Evolutionary conservation across 1,139 yeast species (phyloP).

Genomic region (Debaryomyces subglobosus): DNA sequence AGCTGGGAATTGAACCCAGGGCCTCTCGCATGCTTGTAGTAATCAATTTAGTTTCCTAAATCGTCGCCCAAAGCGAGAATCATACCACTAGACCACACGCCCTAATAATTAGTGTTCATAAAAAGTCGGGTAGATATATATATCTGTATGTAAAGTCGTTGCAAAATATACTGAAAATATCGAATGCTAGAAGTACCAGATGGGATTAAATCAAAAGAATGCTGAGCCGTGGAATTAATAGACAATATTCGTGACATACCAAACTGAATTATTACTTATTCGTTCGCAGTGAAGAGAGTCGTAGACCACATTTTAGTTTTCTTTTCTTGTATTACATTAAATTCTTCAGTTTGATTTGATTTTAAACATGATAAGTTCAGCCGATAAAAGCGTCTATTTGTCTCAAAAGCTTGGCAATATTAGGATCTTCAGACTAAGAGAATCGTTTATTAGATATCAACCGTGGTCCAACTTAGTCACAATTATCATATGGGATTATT

Average conservation of each 20-base stretch:
- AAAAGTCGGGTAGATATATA: no score
- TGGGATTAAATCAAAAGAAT: no score
- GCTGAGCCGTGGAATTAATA: no score
- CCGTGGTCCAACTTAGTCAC: background rate
- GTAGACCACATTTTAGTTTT: no score
- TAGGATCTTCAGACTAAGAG: background rate
- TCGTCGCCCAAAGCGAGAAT: constrained; percentile 22
- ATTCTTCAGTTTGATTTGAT: background rate
- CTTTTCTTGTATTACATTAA: no score
- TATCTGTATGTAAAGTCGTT: background rate
- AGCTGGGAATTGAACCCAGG: constrained; percentile 24
- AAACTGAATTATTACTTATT: no score
- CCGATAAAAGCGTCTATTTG: no score
- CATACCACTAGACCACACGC: constrained; percentile 25
- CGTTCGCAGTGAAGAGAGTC: no score
- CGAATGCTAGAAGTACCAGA: no score
- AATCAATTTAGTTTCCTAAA: constrained; percentile 11
- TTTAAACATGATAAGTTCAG: background rate
- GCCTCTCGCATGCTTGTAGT: no score
- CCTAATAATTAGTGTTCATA: constrained; percentile 9
- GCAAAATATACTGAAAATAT: background rate
- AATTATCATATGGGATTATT: background rate
- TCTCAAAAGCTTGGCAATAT: background rate
- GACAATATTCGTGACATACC: no score
- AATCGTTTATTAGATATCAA: background rate